These are phyloP conservation scores for Stephanodiscus minutulus DNA, from an alignment of 108 stramenopile species.

Conservation along the genomic window DNA sequence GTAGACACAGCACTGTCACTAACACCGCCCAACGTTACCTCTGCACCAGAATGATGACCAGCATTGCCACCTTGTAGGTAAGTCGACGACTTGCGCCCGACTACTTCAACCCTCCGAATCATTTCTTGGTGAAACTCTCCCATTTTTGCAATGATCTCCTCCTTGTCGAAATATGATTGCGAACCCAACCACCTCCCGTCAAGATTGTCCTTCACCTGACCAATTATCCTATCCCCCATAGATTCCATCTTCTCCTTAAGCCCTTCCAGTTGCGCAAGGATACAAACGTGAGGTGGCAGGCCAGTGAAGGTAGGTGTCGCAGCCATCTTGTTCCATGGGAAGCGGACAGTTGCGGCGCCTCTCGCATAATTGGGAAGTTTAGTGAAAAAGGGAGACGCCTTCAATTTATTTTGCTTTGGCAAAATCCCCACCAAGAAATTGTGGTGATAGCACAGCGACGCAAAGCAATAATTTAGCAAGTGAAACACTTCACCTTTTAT, in stretches of 20 bases:
- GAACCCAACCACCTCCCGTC: slow-evolving; percentile 13
- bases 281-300: slow-evolving; percentile 22
- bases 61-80: too few relatives aligned
- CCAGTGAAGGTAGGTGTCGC: slow-evolving; percentile 24
- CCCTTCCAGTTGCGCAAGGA: slow-evolving; percentile 7
- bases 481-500: not conserved
- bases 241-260: not conserved
- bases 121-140: not conserved
- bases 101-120: not conserved
- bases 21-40: too few relatives aligned
- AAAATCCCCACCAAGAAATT: not conserved
- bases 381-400: slow-evolving; percentile 12
- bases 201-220: not conserved
- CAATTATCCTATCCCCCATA: not conserved
- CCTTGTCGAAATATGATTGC: not conserved
- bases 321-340: slow-evolving; percentile 20
- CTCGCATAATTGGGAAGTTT: slow-evolving; percentile 2
- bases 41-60: too few relatives aligned
- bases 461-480: slow-evolving; percentile 8
- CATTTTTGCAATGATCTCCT: not conserved
- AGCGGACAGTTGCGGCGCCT: not conserved
- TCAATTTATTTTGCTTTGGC: not conserved
- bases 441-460: slow-evolving; percentile 11
- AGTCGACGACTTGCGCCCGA: not conserved
- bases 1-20: not conserved